Evolutionary conservation across 2,329 filamentous ascomycete genomes (phyloP).

Genomic region (Bipolaris sorokiniana): DNA sequence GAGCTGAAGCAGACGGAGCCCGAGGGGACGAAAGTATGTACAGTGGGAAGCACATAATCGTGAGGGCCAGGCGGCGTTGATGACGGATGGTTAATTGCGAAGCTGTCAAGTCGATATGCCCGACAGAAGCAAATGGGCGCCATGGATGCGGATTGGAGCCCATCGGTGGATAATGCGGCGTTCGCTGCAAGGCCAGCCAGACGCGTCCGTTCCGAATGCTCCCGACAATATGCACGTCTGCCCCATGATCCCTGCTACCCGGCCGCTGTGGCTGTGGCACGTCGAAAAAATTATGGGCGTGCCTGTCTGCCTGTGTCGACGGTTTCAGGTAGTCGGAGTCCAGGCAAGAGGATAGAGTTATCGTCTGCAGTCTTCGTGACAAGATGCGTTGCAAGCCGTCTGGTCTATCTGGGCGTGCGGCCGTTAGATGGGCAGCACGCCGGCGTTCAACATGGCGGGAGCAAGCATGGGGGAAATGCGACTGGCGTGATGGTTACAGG

Average conservation of each 20-base stretch:
- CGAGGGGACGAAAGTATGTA: slow-evolving; percentile 1
- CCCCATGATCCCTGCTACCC: slow-evolving; percentile 12
- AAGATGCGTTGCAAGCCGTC: too few species aligned
- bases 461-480: slow-evolving; percentile 3
- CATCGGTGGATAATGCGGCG: slow-evolving; percentile 8
- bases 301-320: not conserved
- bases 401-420: not conserved
- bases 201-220: slow-evolving; percentile 16
- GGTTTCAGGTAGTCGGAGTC: not conserved
- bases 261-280: slow-evolving; percentile 15
- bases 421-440: too few species aligned
- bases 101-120: slow-evolving; percentile 1
- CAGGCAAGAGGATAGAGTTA: not conserved
- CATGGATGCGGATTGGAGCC: slow-evolving; percentile 6
- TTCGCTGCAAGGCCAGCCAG: slow-evolving; percentile 3
- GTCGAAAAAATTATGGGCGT: slow-evolving; percentile 3
- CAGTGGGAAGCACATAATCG: not conserved
- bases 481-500: slow-evolving; percentile 9
- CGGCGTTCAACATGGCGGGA: too few species aligned
- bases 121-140: slow-evolving; percentile 8
- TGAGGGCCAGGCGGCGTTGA: not conserved
- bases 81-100: not conserved
- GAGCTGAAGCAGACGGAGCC: not conserved
- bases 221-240: slow-evolving; percentile 18
- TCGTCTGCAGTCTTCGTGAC: not conserved